Evolutionary conservation across 768 basidiomycete species (phyloP).

Genomic region (Multifurca ochricompacta): DNA sequence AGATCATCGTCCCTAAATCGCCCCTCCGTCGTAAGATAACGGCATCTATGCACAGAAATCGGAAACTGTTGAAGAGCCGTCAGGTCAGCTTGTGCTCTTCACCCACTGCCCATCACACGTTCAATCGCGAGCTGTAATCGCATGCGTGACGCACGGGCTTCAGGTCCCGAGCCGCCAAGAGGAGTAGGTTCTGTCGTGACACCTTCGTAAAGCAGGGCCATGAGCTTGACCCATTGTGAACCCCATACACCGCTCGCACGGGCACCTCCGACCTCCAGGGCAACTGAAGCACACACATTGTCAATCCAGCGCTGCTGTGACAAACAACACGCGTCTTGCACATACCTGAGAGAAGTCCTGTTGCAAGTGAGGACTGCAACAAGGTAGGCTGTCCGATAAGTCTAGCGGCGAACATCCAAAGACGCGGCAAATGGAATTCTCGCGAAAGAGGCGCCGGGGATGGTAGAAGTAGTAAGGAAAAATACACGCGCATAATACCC

Average conservation of each 20-base stretch:
- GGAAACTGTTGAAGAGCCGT: not conserved
- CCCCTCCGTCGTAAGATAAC: not conserved
- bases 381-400: constrained; percentile 46
- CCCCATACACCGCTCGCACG: constrained; percentile 62
- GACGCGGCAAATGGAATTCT: constrained; percentile 54
- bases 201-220: constrained; percentile 58
- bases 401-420: constrained; percentile 68
- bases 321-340: not conserved
- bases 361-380: constrained; percentile 50
- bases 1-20: not conserved
- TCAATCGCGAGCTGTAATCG: constrained; percentile 62
- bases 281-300: too few species aligned
- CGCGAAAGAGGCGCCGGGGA: constrained; percentile 37
- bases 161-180: constrained; percentile 30
- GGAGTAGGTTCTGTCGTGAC: constrained; percentile 42
- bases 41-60: not conserved
- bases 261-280: constrained; percentile 60
- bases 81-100: not conserved
- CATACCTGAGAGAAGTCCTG: constrained; percentile 60
- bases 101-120: constrained; percentile 38
- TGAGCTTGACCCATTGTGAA: constrained; percentile 69
- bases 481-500: constrained; percentile 84
- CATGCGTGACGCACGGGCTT: constrained; percentile 39
- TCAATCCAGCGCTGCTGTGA: too few species aligned
- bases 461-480: constrained; percentile 47